Conservation (phyloP, 2,329 filamentous ascomycete genomes). For the Fusarium hostae region DNA sequence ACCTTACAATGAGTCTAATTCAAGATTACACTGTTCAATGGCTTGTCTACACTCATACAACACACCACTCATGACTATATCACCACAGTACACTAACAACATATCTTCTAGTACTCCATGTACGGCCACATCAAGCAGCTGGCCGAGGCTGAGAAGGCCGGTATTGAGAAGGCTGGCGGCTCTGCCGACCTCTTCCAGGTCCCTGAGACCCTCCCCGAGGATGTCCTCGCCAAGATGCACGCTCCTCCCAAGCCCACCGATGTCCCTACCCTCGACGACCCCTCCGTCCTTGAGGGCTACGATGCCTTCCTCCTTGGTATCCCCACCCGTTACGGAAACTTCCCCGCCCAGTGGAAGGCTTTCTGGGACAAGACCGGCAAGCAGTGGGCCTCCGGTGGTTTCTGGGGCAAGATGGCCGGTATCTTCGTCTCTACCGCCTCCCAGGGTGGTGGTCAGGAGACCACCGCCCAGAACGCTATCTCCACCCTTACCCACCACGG, state of each 20-base stretch:
- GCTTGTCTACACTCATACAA: background rate
- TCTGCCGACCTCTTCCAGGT: conserved; percentile 86
- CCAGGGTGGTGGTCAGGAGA: conserved; percentile 91
- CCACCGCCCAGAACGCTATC: conserved; percentile 82
- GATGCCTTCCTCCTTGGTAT: conserved; percentile 94
- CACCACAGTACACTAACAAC: conserved; percentile 25
- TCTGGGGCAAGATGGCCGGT: conserved; percentile 89
- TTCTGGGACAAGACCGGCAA: conserved; percentile 92
- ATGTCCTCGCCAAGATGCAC: conserved; percentile 91
- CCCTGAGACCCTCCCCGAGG: conserved; percentile 84
- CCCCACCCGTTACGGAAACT: conserved; percentile 96
- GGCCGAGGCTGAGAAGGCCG: conserved; percentile 90
- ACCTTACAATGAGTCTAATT: background rate
- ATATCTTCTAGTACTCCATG: conserved; percentile 79
- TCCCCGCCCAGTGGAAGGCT: conserved; percentile 93
- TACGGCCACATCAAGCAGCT: conserved; percentile 89
- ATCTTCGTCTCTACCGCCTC: conserved; percentile 90
- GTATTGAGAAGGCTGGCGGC: conserved; percentile 89
- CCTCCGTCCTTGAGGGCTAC: conserved; percentile 74
- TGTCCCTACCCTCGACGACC: conserved; percentile 71
- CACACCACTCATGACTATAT: background rate
- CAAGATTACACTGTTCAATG: background rate
- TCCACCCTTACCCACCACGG: conserved; percentile 93
- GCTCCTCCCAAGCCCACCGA: conserved; percentile 79
- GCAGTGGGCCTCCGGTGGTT: conserved; percentile 82